Evolutionary conservation across 1,284 basidiomycete genomes (phyloP).

Genomic region (Phellinidium pouzarii): DNA sequence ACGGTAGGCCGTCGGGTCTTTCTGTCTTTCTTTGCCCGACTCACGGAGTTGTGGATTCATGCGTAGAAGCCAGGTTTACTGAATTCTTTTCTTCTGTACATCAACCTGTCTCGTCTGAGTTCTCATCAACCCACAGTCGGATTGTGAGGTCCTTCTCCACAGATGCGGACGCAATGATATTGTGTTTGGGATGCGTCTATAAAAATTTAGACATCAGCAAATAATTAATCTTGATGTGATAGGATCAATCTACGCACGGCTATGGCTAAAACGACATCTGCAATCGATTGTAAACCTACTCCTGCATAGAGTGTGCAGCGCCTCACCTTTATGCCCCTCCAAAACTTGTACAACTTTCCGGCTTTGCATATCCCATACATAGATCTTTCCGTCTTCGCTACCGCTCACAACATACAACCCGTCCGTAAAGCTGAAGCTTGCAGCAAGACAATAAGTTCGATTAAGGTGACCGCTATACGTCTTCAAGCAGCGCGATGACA

Average conservation of each 20-base stretch:
- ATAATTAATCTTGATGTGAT: not conserved
- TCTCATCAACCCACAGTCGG: slow-evolving; percentile 65
- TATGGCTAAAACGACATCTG: slow-evolving; percentile 70
- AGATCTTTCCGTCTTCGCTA: slow-evolving; percentile 84
- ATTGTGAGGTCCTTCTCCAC: slow-evolving; percentile 83
- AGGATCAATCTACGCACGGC: slow-evolving; percentile 42
- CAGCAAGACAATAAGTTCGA: slow-evolving; percentile 67
- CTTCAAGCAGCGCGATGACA: slow-evolving; percentile 88
- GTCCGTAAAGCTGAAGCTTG: slow-evolving; percentile 52
- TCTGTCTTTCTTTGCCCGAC: no score
- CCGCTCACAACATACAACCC: slow-evolving; percentile 77
- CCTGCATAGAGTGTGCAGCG: not conserved
- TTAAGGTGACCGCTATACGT: slow-evolving; percentile 84
- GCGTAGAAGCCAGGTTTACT: no score
- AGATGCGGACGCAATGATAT: slow-evolving; percentile 74
- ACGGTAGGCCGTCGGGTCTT: no score
- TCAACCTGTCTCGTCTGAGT: slow-evolving; percentile 14
- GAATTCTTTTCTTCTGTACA: not conserved
- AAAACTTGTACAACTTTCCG: slow-evolving; percentile 69
- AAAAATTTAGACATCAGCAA: not conserved
- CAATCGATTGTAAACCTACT: slow-evolving; percentile 17
- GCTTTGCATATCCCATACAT: slow-evolving; percentile 89
- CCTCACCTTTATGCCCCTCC: slow-evolving; percentile 73
- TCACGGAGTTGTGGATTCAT: no score
- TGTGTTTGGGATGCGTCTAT: slow-evolving; percentile 65